Evolutionary conservation across 768 basidiomycete species (phyloP), one percentile per base, ranked within the genome.

Genomic region (Boletus bicolor): DNA sequence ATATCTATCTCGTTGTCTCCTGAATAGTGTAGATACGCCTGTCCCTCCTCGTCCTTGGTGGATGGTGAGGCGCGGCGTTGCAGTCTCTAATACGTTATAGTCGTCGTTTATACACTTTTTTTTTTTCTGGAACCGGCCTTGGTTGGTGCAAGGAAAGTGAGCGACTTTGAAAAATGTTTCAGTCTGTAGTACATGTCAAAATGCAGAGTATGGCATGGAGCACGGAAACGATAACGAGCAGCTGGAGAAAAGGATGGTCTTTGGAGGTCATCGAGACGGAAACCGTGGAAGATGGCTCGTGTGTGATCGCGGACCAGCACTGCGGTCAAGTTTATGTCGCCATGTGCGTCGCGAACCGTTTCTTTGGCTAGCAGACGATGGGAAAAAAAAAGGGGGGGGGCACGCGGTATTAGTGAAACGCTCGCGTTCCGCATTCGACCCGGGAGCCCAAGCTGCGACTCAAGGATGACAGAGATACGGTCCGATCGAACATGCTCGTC

Each of bases 21-120:
- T 34, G 36, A 17, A 51, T 70, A 72, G 59, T 64, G 64, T 70
- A 72, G 64, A 72, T 64, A 17, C 58, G 57, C 50, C 49, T 30
- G 55, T 59, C 39, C 41, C 21, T 7, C 15, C 2, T 47, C 17
- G 28, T 53, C 53, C 59, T 37, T 32, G 30, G 46, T 39, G 56
- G 52, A 37, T 26, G 39, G 32, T 41, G 14, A 34, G 4, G 21
- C 19, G 41, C 19, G 57, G 56, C 48, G 62, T 51, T 58, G 66
- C 57, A 55, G 51, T 68, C 57, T 64, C 66, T 72, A 72, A 72
- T 70, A 70, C 64, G 24, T 72, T 69, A 72, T 72, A 69, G 60
- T 69, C 64, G 37, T 72, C 58, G 64, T 70, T 69, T 69, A 72
- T 72, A 68, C 59, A 46, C 19, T 35, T 3, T 26, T 38, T 14